These are phyloP conservation scores for Solidago caesia DNA, from an alignment of 129 eudicot species.

Conservation along the genomic window DNA sequence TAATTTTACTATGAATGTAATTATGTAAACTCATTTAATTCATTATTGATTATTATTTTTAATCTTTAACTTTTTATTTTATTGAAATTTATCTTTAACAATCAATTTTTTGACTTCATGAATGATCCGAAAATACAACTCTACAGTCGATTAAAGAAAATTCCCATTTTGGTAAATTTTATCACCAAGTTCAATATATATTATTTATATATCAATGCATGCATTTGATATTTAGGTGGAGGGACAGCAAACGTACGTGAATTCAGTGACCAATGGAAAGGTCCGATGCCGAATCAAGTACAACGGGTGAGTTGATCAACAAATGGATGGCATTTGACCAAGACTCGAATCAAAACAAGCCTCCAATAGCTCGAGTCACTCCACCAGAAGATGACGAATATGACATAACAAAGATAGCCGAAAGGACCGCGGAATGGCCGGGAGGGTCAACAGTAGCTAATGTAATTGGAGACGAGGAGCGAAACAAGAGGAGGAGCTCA, in stretches of 20 bases:
- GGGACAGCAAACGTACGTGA: not conserved
- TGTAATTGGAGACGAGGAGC: slow-evolving; percentile 37
- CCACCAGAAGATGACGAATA: slow-evolving; percentile 18
- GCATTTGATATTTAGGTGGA: slow-evolving; percentile 11
- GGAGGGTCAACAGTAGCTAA: slow-evolving; percentile 26
- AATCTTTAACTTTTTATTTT: too few relatives aligned
- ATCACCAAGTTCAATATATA: too few relatives aligned
- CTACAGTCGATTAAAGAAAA: too few relatives aligned
- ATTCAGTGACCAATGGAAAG: slow-evolving; percentile 13
- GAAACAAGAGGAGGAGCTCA: slow-evolving; percentile 34
- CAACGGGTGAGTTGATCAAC: slow-evolving; percentile 1
- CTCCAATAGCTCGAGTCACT: slow-evolving; percentile 15
- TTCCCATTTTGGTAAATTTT: too few relatives aligned
- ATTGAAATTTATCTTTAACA: too few relatives aligned
- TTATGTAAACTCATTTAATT: too few relatives aligned
- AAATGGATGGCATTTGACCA: slow-evolving; percentile 50
- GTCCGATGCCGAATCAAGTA: slow-evolving; percentile 24
- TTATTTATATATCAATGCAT: not conserved
- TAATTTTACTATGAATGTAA: too few relatives aligned
- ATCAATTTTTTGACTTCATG: too few relatives aligned
- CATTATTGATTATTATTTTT: too few relatives aligned
- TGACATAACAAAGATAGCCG: slow-evolving; percentile 22
- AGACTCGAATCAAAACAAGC: slow-evolving; percentile 16
- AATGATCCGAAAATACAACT: too few relatives aligned
- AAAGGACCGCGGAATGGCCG: slow-evolving; percentile 55